Evolutionary conservation across 2,329 filamentous ascomycete species (phyloP).

Genomic region (Fusarium abutilonis): DNA sequence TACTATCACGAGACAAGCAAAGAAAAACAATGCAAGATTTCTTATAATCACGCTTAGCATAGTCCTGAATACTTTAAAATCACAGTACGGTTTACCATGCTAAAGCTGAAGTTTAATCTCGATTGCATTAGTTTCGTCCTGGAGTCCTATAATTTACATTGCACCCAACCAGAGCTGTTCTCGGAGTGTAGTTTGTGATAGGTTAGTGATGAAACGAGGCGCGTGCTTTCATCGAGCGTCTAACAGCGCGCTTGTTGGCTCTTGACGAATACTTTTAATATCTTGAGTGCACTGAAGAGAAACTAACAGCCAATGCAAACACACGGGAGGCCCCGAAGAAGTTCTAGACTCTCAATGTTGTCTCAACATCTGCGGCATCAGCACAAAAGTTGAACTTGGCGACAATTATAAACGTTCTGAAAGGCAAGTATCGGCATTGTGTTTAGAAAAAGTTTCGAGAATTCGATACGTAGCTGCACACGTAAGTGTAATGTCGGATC

Average conservation of each 20-base stretch:
- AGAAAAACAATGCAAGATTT: background rate
- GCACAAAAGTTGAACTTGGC: background rate
- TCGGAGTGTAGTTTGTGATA: background rate
- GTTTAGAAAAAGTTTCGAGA: background rate
- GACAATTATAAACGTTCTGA: slow-evolving; percentile 11
- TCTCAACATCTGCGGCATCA: background rate
- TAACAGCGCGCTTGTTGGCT: background rate
- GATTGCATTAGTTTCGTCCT: background rate
- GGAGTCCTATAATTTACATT: background rate
- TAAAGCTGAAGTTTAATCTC: background rate
- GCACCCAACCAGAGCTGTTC: background rate
- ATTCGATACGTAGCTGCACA: slow-evolving; percentile 19
- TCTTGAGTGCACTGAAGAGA: background rate
- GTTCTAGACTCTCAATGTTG: slow-evolving; percentile 1
- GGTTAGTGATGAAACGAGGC: slow-evolving; percentile 20
- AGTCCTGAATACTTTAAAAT: background rate
- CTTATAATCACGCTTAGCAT: background rate
- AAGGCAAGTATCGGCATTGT: background rate
- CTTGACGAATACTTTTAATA: background rate
- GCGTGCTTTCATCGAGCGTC: slow-evolving; percentile 1
- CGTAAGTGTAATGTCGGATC: slow-evolving; percentile 29
- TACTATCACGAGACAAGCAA: background rate
- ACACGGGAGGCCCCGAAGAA: background rate
- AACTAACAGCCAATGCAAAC: background rate
- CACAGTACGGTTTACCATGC: background rate